phyloP scores from a whole-genome alignment of 129 eudicot genomes.

The Helichrysum umbraculigerum region DNA sequence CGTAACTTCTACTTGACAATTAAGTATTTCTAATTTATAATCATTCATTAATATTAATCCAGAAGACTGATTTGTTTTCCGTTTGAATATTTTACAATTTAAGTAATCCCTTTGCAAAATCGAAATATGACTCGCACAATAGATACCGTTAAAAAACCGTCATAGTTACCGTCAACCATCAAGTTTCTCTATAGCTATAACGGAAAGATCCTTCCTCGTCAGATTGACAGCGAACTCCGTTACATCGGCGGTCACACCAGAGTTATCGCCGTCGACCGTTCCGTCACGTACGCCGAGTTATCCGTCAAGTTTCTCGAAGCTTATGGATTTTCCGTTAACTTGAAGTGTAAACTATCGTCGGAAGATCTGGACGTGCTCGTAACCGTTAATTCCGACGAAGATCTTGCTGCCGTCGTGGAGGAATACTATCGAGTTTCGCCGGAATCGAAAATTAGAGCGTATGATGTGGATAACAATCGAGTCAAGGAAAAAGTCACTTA shows the following conservation, averaged over 20 bases:
- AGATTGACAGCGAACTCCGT: conserved; percentile 66
- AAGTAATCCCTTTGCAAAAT: too few relatives aligned
- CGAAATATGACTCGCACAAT: conserved; percentile 36
- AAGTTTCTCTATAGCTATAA: conserved; percentile 87
- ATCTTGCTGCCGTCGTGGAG: conserved; percentile 50
- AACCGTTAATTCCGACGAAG: conserved; percentile 64
- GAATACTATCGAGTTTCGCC: conserved; percentile 61
- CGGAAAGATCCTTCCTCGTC: conserved; percentile 85
- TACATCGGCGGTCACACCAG: conserved; percentile 85
- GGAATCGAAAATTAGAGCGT: conserved; percentile 73
- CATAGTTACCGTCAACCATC: conserved; percentile 23
- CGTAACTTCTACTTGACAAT: too few relatives aligned
- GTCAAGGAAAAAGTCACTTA: too few relatives aligned
- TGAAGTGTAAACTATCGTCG: conserved; percentile 67
- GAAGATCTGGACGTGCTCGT: conserved; percentile 80
- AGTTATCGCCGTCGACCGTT: conserved; percentile 63
- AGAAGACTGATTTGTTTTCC: too few relatives aligned
- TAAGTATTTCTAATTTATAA: too few relatives aligned
- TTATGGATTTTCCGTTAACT: conserved; percentile 60
- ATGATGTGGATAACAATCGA: too few relatives aligned
- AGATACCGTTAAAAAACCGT: conserved; percentile 11
- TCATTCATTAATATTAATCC: too few relatives aligned
- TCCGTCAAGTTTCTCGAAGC: conserved; percentile 64
- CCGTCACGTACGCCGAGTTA: conserved; percentile 56
- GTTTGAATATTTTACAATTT: too few relatives aligned